Percentiles rank a stretch among this genome's conserved stretches.
Evolutionary conservation across 1,139 yeast genomes (phyloP).

Genomic region (Nakaseomyces kungkrabaensis): DNA sequence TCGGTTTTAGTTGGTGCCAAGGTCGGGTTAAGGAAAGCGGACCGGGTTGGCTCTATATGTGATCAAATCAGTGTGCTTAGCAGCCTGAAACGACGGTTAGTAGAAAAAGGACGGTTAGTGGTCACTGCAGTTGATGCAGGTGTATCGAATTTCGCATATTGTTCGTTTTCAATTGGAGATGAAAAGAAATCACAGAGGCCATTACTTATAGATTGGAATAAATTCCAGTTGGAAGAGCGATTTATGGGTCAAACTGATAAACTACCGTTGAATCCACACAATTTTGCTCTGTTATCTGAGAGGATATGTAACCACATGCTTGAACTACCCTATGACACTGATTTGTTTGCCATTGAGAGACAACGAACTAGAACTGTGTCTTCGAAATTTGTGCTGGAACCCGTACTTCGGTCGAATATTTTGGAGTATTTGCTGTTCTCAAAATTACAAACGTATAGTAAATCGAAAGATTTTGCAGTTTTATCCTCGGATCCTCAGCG

Average conservation of each 20-base stretch:
- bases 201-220: slow-evolving; percentile 35
- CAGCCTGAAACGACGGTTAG: not conserved
- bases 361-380: slow-evolving; percentile 46
- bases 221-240: slow-evolving; percentile 33
- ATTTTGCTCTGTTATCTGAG: slow-evolving; percentile 16
- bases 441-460: slow-evolving; percentile 18
- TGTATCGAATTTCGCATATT: slow-evolving; percentile 34
- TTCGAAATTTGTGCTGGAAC: slow-evolving; percentile 38
- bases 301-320: slow-evolving; percentile 13
- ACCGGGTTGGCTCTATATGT: not conserved
- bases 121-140: slow-evolving; percentile 35
- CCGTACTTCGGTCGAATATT: slow-evolving; percentile 42
- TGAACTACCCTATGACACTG: slow-evolving; percentile 22
- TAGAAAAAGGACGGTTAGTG: not conserved
- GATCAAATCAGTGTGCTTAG: not conserved
- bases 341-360: slow-evolving; percentile 41
- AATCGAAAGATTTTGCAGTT: slow-evolving; percentile 11
- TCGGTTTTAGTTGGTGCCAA: slow-evolving; percentile 1
- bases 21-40: not conserved
- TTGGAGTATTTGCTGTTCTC: slow-evolving; percentile 43
- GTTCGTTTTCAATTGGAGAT: slow-evolving; percentile 19
- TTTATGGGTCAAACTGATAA: slow-evolving; percentile 15
- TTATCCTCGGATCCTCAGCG: slow-evolving; percentile 32
- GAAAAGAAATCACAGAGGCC: slow-evolving; percentile 23
- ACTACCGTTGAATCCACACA: slow-evolving; percentile 12